Evolutionary conservation across 2,329 filamentous ascomycete species (phyloP).

Genomic region (Fusarium sp.): DNA sequence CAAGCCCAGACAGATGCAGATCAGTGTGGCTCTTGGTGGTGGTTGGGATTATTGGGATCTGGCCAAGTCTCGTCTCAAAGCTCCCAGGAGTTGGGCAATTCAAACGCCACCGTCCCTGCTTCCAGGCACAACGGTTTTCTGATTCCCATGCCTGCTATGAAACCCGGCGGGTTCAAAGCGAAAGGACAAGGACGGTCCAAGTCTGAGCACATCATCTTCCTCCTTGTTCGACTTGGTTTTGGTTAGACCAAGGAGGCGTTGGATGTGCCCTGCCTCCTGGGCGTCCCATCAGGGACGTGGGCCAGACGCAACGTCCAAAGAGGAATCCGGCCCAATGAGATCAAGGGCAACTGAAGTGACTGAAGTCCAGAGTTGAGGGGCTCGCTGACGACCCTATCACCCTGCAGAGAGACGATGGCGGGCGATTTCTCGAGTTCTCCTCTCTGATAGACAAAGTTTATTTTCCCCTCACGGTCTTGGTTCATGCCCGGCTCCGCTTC

Average conservation of each 20-base stretch:
- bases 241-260: constrained; percentile 7
- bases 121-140: constrained; percentile 23
- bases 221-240: not conserved
- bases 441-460: constrained; percentile 40
- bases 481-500: constrained; percentile 18
- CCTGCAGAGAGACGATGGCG: constrained; percentile 15
- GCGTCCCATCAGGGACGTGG: constrained; percentile 10
- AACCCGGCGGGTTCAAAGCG: constrained; percentile 1
- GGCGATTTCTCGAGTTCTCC: constrained; percentile 30
- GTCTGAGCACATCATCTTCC: not conserved
- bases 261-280: not conserved
- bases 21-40: constrained; percentile 21
- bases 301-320: constrained; percentile 12
- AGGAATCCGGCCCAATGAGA: constrained; percentile 23
- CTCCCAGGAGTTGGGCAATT: constrained; percentile 27
- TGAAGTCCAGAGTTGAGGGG: constrained; percentile 15
- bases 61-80: constrained; percentile 16
- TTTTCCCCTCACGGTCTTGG: constrained; percentile 37
- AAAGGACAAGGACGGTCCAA: constrained; percentile 1
- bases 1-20: constrained; percentile 20
- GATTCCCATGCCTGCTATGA: not conserved
- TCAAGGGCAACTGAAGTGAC: not conserved
- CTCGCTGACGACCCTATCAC: constrained; percentile 27
- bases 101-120: constrained; percentile 39
- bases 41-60: constrained; percentile 17